These are phyloP conservation scores for Phaffia australis DNA, from an alignment of 768 basidiomycete genomes.

Conservation along the genomic window DNA sequence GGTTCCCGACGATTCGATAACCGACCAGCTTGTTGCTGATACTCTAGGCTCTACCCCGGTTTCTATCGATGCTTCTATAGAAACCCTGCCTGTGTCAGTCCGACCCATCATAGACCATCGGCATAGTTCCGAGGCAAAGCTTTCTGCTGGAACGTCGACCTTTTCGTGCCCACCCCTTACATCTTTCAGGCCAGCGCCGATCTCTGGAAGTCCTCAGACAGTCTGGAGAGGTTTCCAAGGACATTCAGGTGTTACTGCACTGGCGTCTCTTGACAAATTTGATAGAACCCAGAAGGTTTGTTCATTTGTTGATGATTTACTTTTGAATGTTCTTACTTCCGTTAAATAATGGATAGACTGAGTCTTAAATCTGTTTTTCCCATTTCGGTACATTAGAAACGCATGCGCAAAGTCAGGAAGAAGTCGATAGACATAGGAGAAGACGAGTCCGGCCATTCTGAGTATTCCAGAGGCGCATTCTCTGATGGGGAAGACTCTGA, in stretches of 20 bases:
- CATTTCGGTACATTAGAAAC: too few species aligned
- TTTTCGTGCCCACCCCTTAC: background rate
- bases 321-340: background rate
- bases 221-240: constrained; percentile 8
- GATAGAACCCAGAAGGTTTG: background rate
- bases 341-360: background rate
- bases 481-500: constrained; percentile 14
- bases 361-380: too few species aligned
- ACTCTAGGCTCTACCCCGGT: background rate
- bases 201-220: constrained; percentile 1
- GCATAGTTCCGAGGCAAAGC: background rate
- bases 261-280: constrained; percentile 2
- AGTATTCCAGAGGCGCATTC: background rate
- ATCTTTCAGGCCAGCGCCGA: constrained; percentile 5
- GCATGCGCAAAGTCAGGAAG: too few species aligned
- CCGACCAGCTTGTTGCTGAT: background rate
- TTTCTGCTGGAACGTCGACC: background rate
- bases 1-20: constrained; percentile 43
- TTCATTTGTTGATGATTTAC: background rate
- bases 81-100: background rate
- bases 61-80: background rate
- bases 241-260: constrained; percentile 2
- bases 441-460: background rate
- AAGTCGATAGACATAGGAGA: background rate
- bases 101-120: background rate